Conservation (phyloP, 495 filamentous ascomycete genomes). For the Penicillium turbatum region DNA sequence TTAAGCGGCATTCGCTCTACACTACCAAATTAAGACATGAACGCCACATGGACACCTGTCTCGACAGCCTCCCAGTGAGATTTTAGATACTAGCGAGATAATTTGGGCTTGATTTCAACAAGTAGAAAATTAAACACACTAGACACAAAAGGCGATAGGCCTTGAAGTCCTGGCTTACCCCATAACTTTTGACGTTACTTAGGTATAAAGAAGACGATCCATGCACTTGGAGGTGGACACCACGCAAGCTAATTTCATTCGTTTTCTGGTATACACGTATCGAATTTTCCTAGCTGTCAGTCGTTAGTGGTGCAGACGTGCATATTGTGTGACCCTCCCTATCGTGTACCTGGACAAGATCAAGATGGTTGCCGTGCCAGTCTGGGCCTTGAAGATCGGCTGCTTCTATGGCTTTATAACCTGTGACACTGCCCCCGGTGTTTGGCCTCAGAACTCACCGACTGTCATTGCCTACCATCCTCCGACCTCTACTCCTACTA, state of each 20-base stretch:
- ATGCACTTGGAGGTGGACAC: constrained; percentile 6
- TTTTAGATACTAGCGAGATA: neutral
- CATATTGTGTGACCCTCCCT: constrained; percentile 19
- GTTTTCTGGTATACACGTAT: constrained; percentile 6
- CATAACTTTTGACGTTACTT: neutral
- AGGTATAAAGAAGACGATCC: constrained; percentile 15
- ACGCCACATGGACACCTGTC: constrained; percentile 12
- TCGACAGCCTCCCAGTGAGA: constrained; percentile 3
- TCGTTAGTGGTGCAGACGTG: constrained; percentile 25
- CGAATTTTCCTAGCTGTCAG: constrained; percentile 16
- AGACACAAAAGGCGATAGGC: constrained; percentile 18
- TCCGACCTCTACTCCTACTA: constrained; percentile 11
- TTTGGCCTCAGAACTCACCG: constrained; percentile 25
- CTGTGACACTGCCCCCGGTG: constrained; percentile 35
- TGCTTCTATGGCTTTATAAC: constrained; percentile 40
- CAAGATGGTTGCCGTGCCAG: constrained; percentile 28
- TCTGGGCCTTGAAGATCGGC: constrained; percentile 24
- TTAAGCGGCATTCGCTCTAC: constrained; percentile 3
- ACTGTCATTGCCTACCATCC: constrained; percentile 24
- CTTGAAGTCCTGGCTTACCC: neutral
- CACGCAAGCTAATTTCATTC: constrained; percentile 11
- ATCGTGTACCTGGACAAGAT: constrained; percentile 17
- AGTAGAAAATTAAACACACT: neutral
- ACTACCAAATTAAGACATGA: neutral
- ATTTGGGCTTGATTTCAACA: constrained; percentile 5